phyloP scores from a whole-genome alignment of 2,329 filamentous ascomycete species.

The Xylariomycetidae sp. region DNA sequence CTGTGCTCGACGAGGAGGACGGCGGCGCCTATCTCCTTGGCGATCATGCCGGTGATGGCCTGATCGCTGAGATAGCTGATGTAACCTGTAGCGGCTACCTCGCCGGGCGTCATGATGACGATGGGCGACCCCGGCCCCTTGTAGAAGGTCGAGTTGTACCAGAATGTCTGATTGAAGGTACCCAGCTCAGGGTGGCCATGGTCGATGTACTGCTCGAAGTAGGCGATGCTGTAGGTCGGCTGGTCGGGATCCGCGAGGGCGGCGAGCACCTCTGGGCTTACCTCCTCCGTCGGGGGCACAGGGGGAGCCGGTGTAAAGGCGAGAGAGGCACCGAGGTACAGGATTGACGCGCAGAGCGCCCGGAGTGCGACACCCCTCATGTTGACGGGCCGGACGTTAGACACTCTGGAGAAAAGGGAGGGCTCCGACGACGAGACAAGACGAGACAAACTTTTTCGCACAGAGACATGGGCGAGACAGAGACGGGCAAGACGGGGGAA shows the following conservation, averaged over 20 bases:
- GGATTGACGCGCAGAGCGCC: conserved; percentile 5
- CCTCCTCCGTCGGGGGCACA: conserved; percentile 9
- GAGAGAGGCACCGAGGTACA: conserved; percentile 9
- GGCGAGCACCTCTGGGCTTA: conserved; percentile 9
- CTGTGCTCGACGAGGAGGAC: conserved; percentile 54
- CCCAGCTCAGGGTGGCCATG: conserved; percentile 51
- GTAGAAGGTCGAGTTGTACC: conserved; percentile 46
- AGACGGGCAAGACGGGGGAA: too few relatives aligned
- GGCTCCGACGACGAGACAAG: too few relatives aligned
- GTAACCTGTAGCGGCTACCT: conserved; percentile 42
- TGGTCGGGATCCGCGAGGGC: conserved; percentile 11
- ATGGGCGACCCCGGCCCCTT: conserved; percentile 49
- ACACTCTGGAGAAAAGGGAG: too few relatives aligned
- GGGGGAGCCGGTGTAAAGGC: conserved; percentile 14
- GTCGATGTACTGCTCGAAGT: conserved; percentile 55
- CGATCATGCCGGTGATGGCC: conserved; percentile 45
- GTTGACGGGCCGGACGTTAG: too few relatives aligned
- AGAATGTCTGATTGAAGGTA: conserved; percentile 49
- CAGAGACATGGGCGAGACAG: too few relatives aligned
- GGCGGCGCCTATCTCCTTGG: conserved; percentile 48
- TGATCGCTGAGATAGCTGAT: conserved; percentile 45
- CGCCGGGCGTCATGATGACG: conserved; percentile 49
- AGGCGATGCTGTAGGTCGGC: conserved; percentile 11
- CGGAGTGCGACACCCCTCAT: conserved; percentile 10
- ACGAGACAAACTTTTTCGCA: too few relatives aligned